A percentile compares a stretch with the other conserved stretches of the same genome.
These are phyloP conservation scores for Iris macrosiphon DNA, from an alignment of 106 monocot species.

Conservation along the genomic window DNA sequence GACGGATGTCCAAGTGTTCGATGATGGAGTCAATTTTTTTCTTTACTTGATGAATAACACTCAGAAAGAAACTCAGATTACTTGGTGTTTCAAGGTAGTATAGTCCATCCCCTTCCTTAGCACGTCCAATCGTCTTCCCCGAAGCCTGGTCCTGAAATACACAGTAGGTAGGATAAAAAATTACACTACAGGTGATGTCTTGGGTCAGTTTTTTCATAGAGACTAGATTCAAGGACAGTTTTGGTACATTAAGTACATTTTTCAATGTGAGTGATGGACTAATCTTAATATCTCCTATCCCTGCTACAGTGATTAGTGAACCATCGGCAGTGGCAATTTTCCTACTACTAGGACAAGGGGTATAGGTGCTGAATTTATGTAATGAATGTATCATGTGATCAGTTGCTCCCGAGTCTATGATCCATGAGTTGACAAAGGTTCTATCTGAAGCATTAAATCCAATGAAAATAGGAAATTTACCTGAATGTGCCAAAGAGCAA, in stretches of 20 bases:
- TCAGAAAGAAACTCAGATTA: not conserved
- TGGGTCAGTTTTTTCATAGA: not conserved
- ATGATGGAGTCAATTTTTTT: not conserved
- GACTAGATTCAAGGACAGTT: not conserved
- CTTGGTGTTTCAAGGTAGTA: no score
- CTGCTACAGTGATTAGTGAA: not conserved
- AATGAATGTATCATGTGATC: not conserved
- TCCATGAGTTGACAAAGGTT: not conserved
- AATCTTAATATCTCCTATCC: not conserved
- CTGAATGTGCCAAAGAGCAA: no score
- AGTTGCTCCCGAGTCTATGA: not conserved
- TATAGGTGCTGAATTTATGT: not conserved
- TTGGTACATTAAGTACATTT: not conserved
- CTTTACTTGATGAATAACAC: not conserved
- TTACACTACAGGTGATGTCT: not conserved
- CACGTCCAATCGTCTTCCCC: not conserved
- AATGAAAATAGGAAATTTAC: no score
- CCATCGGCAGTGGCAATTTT: not conserved
- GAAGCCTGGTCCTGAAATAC: not conserved
- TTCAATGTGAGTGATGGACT: not conserved
- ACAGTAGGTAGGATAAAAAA: not conserved
- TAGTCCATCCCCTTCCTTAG: no score
- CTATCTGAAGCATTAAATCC: no score
- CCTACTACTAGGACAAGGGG: not conserved
- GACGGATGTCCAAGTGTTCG: not conserved